Base-by-base conservation (phyloP, 2,329 filamentous ascomycete species). In the Emergomyces pasteurianus region DNA sequence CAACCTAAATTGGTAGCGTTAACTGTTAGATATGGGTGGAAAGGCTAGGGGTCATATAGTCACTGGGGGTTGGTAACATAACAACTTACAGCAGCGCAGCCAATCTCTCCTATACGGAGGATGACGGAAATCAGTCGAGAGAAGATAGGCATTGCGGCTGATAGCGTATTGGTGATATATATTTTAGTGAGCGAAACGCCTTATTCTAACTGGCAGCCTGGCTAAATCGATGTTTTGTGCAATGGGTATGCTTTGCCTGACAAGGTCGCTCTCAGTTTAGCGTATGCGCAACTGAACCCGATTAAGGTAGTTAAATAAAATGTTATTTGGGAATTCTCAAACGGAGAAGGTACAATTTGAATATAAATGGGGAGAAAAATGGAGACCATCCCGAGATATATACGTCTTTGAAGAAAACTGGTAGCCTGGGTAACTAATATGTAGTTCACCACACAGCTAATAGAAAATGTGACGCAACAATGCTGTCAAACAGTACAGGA, bases 101-200 rank as follows among this genome's bases (percentile, higher is more conserved):
- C 83, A 64, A 92, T 80, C 76, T 90, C 80, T 67, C 78, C 80
- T 14, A 82, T 70, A 70, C 85, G 83, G 66, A 87, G 78, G 67
- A 82, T 71, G 64, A 85, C 78, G 28, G 82, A 83, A 34, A 81
- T 64, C 26, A 86, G 65, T 62, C 83, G 80, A 10, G 80, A 79
- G 63, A 84, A 61, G 64, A 81, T 74, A 60, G 73, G 73, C 80
- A 83, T 83, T 61, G 54, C 70, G 43, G 54, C 23, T 36, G 7
- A 55, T 8, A 52, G 7, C 8, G 26, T 52, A 18, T 52, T 34
- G 14, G 18, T 34, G 26, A n/a, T 34, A 2, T 28, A 18, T 52
- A 26, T 52, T 6, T 9, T 18, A n/a, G 2, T n/a, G 14, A 31
- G 47, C 12, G 9, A 10, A 31, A 16, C 47, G 4, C 26, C 7